Base-by-base conservation (phyloP, 2,329 filamentous ascomycete species). In the Neofusicoccum ribis region DNA sequence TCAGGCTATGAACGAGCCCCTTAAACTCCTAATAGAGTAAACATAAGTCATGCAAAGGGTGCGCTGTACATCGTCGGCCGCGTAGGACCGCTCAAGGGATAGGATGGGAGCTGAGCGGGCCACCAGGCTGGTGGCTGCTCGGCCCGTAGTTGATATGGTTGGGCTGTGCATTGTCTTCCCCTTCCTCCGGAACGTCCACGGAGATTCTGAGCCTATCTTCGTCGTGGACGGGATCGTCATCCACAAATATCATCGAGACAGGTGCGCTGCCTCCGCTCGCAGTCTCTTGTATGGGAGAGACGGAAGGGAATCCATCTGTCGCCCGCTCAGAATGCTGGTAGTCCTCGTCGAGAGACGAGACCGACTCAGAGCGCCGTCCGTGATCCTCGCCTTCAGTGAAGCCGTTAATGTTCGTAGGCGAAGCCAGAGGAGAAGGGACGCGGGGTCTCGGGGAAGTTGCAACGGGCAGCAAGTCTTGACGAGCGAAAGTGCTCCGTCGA, bases 211-310 rank as follows among this genome's bases (percentile, higher is more conserved):
- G 3, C 8, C 54, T 36, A 12, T 59, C 39, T 11, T 20, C 15
- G 20, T 14, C 27, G 15, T 15, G 14, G 36, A 12, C 60, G 23
- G 23, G n/a, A 15, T 52, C 37, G 11, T 39, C 27, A 6, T 43
- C 36, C 6, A 52, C 20, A 5, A 49, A 63, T 23, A 54, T 41
- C 15, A 20, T 54, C 4, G 60, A 63, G 31, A 63, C 49, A 11
- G 36, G 47, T 17, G 17, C 60, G 27, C 60, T 63, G 39, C 41
- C 47, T 34, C 54, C 54, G 44, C 44, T 50, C n/a, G 15, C 49
- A 23, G 37, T 20, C 23, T 63, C 60, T 11, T 63, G 60, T 20
- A 63, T 63, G 8, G 60, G 60, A 5, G 60, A 63, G 37, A 54
- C 60, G 2, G 49, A 63, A 23, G 60, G 36, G 37, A 51, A 23